A percentile compares a stretch with the other conserved stretches of the same genome.
Conservation (phyloP, 2,329 filamentous ascomycete genomes). For the Curvularia sp. region DNA sequence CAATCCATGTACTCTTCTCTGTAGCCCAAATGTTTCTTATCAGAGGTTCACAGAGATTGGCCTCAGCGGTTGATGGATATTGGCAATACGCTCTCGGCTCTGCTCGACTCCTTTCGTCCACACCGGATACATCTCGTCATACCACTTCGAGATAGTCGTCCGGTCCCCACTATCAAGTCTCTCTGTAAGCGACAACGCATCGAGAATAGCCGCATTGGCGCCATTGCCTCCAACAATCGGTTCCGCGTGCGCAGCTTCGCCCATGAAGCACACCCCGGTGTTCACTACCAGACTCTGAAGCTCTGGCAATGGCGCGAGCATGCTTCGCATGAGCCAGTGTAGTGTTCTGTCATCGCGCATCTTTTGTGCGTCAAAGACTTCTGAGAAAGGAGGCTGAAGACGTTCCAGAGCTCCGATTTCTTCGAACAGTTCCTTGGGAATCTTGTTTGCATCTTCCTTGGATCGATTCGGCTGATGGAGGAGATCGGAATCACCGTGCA, state of each 20-base stretch:
- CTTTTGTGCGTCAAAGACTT: conserved; percentile 43
- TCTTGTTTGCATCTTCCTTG: conserved; percentile 40
- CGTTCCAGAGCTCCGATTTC: conserved; percentile 40
- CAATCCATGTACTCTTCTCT: neutral
- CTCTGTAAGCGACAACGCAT: conserved; percentile 45
- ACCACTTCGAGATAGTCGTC: neutral
- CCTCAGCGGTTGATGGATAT: neutral
- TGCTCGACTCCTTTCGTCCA: conserved; percentile 3
- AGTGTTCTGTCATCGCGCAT: conserved; percentile 48
- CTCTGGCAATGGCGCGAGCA: conserved; percentile 26
- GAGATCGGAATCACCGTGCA: conserved; percentile 35
- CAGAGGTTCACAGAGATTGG: neutral
- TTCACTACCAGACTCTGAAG: conserved; percentile 25
- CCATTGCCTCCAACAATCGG: conserved; percentile 53
- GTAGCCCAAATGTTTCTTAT: neutral
- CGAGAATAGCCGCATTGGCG: conserved; percentile 52
- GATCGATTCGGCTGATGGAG: conserved; percentile 47
- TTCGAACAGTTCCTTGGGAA: conserved; percentile 47
- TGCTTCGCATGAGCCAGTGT: conserved; percentile 54
- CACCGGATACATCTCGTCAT: neutral
- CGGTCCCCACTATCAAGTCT: neutral
- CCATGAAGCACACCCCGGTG: conserved; percentile 30
- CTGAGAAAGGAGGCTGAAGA: conserved; percentile 41
- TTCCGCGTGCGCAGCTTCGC: conserved; percentile 52
- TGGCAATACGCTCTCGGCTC: neutral